A percentile compares a stretch with the other conserved stretches of the same genome.
These are phyloP conservation scores for Colletotrichum neosansevieriae DNA, from an alignment of 2,329 filamentous ascomycete species.

Conservation along the genomic window DNA sequence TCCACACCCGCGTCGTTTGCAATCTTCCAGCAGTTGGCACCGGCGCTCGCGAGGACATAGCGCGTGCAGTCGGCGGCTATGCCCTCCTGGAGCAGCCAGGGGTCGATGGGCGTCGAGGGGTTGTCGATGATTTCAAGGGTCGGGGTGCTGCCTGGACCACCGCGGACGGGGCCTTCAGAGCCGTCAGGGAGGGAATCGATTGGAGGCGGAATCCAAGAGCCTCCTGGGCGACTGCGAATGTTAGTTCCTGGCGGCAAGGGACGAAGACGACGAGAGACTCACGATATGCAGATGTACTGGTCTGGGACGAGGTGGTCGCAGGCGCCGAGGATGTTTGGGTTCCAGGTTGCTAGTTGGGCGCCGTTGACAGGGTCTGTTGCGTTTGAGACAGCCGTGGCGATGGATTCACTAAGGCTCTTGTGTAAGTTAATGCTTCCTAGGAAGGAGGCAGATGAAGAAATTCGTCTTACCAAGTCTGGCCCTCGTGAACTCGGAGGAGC, in stretches of 20 bases:
- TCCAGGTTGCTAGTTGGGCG: slow-evolving; percentile 24
- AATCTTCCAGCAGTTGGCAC: too few species aligned
- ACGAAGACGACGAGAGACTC: background rate
- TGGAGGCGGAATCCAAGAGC: background rate
- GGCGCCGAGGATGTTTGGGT: slow-evolving; percentile 31
- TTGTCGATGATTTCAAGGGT: too few species aligned
- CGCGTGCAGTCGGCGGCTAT: too few species aligned
- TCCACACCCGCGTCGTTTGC: too few species aligned
- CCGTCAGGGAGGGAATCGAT: background rate
- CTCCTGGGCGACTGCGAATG: slow-evolving; percentile 9
- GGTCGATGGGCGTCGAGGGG: too few species aligned
- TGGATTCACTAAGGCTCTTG: background rate
- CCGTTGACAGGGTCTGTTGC: slow-evolving; percentile 11
- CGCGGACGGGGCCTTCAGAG: background rate
- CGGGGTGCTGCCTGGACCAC: background rate
- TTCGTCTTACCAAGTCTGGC: background rate
- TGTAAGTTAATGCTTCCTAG: background rate
- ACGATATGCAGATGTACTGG: slow-evolving; percentile 32
- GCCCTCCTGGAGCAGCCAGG: too few species aligned
- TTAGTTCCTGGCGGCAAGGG: too few species aligned
- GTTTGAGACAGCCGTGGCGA: background rate
- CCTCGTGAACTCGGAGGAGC: background rate
- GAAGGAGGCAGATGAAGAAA: too few species aligned
- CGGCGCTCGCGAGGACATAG: too few species aligned
- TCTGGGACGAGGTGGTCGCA: slow-evolving; percentile 21